Evolutionary conservation across 2,329 filamentous ascomycete species (phyloP).

Genomic region (Ophiostoma himal-ulmi): DNA sequence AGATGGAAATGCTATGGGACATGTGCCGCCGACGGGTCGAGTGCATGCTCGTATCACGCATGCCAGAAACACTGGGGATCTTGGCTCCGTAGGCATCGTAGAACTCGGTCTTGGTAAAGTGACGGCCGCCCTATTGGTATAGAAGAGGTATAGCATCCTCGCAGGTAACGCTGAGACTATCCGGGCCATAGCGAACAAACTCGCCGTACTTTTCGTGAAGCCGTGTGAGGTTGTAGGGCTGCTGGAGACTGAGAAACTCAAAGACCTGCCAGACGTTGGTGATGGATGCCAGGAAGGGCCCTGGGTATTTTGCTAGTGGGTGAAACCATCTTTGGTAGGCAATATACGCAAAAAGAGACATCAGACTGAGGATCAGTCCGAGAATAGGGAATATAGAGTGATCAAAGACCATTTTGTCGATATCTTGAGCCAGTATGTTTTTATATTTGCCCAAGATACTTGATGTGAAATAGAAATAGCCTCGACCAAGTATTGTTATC

Average conservation of each 20-base stretch:
- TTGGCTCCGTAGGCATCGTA: constrained; percentile 33
- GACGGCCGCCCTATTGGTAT: constrained; percentile 28
- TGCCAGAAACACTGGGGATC: constrained; percentile 34
- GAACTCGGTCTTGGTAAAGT: constrained; percentile 34
- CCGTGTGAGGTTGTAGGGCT: constrained; percentile 29
- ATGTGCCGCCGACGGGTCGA: constrained; percentile 30
- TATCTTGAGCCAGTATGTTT: not conserved
- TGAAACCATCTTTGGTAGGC: constrained; percentile 26
- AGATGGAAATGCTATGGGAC: constrained; percentile 33
- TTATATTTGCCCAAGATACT: not conserved
- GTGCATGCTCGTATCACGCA: constrained; percentile 31
- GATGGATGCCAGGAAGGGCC: constrained; percentile 32
- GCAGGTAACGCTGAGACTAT: constrained; percentile 31
- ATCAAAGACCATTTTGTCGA: not conserved
- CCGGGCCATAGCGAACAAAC: constrained; percentile 31
- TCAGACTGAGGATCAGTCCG: not conserved
- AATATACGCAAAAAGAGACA: not conserved
- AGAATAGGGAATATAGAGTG: not conserved
- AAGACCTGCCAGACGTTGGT: constrained; percentile 30
- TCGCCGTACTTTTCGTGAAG: constrained; percentile 30
- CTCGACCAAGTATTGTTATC: not conserved
- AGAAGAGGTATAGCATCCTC: constrained; percentile 29
- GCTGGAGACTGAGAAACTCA: constrained; percentile 29
- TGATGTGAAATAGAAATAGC: not conserved
- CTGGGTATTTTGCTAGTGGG: constrained; percentile 31